Evolutionary conservation across 495 filamentous ascomycete species (phyloP), one percentile per base, ranked within the genome.

Genomic region (Usnea hakonensis): DNA sequence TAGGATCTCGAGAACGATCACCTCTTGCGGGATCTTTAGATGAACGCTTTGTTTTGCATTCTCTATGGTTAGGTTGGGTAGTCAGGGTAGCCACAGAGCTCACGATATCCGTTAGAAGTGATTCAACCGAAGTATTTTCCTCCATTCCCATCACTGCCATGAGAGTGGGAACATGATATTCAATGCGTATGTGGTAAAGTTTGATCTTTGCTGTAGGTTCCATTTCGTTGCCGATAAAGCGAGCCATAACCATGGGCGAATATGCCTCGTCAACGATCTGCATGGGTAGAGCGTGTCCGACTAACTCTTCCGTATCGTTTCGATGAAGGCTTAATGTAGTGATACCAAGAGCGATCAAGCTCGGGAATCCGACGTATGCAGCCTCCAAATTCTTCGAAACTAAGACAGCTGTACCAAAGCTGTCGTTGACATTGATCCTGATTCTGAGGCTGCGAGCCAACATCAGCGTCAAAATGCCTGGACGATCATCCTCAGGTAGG

Each of bases 401-500:
- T 1, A 83, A 69, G 21, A 83, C 76, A 11, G 96, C 63, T 38
- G 74, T 72, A 0, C 94, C 94, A 48, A 97, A 75, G 36, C 77
- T 76, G 3, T 85, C 81, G 26, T 83, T 80, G 43, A 91, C 61
- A 48, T 85, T 79, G 19, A 88, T 74, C 23, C 79, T 67, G 21
- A 78, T 70, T 28, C 86, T 81, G 14, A 91, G 62, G 10, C 84
- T 78, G 53, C 84, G 80, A 44, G 96, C 68, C n/a, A 83, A 73
- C 13, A 80, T 76, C 19, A 97, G 74, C 9, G 87, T 92, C 38
- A 99, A 73, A 33, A 97, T 76, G 0, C 95, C 95, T 17, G 95
- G 95, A 1, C 94, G 85, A 64, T 97, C 93, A 75, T 97, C 95
- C 69, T 97, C 91, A 1, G 95, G 92, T 6, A 99, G 78, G 68